Conservation (phyloP, 768 basidiomycete species). For the Hericium alpestre region DNA sequence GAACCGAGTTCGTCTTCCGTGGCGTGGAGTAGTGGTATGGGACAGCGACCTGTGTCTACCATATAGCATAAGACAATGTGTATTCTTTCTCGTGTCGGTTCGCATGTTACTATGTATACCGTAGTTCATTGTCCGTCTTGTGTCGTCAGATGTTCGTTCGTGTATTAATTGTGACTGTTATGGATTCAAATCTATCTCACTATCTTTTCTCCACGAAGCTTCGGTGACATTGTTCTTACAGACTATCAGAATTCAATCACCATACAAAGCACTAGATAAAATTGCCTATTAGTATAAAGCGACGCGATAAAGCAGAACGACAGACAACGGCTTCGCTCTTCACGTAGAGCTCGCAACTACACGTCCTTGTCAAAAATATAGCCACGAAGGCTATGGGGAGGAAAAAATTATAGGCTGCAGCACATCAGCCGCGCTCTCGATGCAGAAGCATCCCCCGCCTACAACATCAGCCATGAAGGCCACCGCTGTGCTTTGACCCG, state of each 20-base stretch:
- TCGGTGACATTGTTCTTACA: too few relatives aligned
- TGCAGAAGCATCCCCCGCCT: background rate
- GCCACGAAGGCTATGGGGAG: background rate
- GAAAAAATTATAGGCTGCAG: background rate
- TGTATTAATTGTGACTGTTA: background rate
- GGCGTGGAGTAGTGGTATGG: slow-evolving; percentile 25
- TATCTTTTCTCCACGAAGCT: background rate
- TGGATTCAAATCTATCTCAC: background rate
- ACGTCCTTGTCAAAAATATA: background rate
- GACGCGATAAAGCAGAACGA: too few relatives aligned
- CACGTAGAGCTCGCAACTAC: too few relatives aligned
- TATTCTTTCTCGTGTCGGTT: slow-evolving; percentile 8
- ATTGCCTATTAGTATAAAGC: too few relatives aligned
- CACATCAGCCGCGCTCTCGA: background rate
- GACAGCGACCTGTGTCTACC: slow-evolving; percentile 7
- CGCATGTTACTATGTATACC: background rate
- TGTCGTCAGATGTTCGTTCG: background rate
- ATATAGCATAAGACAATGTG: slow-evolving; percentile 9
- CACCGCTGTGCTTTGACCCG: background rate
- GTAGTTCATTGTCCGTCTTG: background rate
- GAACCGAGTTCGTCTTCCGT: slow-evolving; percentile 54
- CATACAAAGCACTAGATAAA: too few relatives aligned
- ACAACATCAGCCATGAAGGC: background rate
- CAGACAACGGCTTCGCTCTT: too few relatives aligned
- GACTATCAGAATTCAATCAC: too few relatives aligned